Percentiles rank a stretch among this genome's conserved stretches.
Conservation (phyloP, 768 basidiomycete species). For the Mycena olivaceomarginata region DNA sequence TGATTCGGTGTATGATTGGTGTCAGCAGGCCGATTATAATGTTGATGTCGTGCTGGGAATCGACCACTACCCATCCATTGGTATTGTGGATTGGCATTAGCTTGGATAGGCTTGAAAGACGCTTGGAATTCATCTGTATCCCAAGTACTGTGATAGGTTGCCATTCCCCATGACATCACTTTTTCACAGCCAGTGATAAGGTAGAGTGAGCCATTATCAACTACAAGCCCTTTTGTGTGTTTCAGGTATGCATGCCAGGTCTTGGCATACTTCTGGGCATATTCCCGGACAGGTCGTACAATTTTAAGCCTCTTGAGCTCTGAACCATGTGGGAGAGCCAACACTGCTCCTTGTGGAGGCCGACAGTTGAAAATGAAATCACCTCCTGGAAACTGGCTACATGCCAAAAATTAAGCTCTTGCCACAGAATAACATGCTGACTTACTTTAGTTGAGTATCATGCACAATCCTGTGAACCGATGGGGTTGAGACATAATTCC, state of each 20-base stretch:
- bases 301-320: neutral
- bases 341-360: neutral
- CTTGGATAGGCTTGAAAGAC: neutral
- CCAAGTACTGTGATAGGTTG: neutral
- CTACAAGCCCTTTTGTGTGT: neutral
- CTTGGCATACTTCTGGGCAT: neutral
- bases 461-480: too few relatives aligned
- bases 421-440: neutral
- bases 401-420: neutral
- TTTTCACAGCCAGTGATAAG: neutral
- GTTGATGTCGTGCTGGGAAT: too few relatives aligned
- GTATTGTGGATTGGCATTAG: neutral
- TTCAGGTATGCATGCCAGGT: neutral
- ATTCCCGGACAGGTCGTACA: too few relatives aligned
- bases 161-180: too few relatives aligned
- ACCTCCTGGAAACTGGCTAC: neutral
- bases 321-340: neutral
- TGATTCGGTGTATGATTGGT: too few relatives aligned
- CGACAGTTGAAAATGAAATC: too few relatives aligned
- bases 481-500: too few relatives aligned
- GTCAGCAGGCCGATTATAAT: too few relatives aligned
- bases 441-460: too few relatives aligned
- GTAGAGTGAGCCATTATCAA: neutral
- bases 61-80: neutral
- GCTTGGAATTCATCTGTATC: neutral